Conservation (phyloP, 805 yeast species). For the Kluyveromyces aestuarii region DNA sequence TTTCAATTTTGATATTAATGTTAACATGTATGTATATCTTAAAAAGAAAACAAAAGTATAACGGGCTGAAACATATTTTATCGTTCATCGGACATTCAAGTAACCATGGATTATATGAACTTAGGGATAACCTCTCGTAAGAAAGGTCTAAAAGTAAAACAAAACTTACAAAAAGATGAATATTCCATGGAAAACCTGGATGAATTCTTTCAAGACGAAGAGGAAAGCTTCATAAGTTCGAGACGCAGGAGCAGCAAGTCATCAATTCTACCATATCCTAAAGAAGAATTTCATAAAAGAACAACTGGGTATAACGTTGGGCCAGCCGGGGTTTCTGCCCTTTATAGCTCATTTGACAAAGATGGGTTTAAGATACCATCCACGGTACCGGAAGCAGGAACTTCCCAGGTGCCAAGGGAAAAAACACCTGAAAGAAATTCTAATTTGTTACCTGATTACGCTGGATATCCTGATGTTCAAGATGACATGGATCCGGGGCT, state of each 20-base stretch:
- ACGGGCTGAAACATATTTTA: neutral
- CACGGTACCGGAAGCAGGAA: constrained; percentile 1
- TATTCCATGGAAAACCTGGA: constrained; percentile 61
- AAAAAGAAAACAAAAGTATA: constrained; percentile 10
- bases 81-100: neutral
- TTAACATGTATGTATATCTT: constrained; percentile 12
- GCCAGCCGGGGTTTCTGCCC: neutral
- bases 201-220: constrained; percentile 54
- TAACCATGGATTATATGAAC: constrained; percentile 33
- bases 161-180: constrained; percentile 42
- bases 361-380: constrained; percentile 2
- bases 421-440: neutral
- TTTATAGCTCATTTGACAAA: neutral
- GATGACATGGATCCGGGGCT: neutral
- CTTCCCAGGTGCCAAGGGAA: neutral
- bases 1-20: constrained; percentile 8
- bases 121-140: constrained; percentile 58
- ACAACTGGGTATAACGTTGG: neutral
- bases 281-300: neutral
- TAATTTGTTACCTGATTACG: neutral
- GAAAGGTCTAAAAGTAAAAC: constrained; percentile 47
- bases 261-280: constrained; percentile 8
- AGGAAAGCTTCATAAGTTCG: constrained; percentile 9
- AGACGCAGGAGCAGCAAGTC: constrained; percentile 16
- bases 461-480: constrained; percentile 9